Conservation (phyloP, 2,329 filamentous ascomycete genomes). For the Remersonia thermophila region DNA sequence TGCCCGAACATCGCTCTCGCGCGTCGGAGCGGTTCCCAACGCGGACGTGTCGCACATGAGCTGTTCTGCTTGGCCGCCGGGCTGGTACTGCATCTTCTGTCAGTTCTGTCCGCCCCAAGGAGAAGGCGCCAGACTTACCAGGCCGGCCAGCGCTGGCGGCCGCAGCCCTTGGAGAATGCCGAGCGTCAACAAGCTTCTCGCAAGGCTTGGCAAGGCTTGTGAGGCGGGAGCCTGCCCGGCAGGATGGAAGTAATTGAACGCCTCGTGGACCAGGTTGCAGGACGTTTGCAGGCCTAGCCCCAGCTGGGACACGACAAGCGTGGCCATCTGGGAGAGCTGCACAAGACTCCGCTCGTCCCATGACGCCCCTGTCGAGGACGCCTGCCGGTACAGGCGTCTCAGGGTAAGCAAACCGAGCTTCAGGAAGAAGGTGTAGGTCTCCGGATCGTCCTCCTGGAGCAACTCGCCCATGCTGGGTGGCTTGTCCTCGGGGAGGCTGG, state of each 20-base stretch:
- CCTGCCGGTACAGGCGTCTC: conserved; percentile 28
- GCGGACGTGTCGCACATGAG: conserved; percentile 12
- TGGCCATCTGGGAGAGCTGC: conserved; percentile 20
- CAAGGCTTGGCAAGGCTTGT: not conserved
- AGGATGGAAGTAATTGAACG: conserved; percentile 18
- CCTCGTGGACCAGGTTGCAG: conserved; percentile 15
- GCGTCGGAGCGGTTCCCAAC: conserved; percentile 3
- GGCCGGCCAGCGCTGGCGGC: conserved; percentile 15
- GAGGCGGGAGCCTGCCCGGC: not conserved
- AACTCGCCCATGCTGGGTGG: too few species aligned
- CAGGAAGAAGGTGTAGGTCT: conserved; percentile 24
- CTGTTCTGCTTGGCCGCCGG: conserved; percentile 12
- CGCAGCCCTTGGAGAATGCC: conserved; percentile 22
- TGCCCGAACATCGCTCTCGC: conserved; percentile 17
- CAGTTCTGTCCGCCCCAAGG: too few species aligned
- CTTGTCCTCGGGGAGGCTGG: conserved; percentile 14
- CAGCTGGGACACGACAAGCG: conserved; percentile 19
- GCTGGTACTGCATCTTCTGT: conserved; percentile 14
- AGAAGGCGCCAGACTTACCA: conserved; percentile 14
- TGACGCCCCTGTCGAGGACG: conserved; percentile 2
- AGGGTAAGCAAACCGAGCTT: conserved; percentile 27
- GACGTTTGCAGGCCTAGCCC: conserved; percentile 18
- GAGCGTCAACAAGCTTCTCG: conserved; percentile 11
- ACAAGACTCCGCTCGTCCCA: conserved; percentile 15
- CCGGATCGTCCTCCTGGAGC: conserved; percentile 7